Evolutionary conservation across 2,329 filamentous ascomycete genomes (phyloP).

Genomic region (Alternaria triticimaculans): DNA sequence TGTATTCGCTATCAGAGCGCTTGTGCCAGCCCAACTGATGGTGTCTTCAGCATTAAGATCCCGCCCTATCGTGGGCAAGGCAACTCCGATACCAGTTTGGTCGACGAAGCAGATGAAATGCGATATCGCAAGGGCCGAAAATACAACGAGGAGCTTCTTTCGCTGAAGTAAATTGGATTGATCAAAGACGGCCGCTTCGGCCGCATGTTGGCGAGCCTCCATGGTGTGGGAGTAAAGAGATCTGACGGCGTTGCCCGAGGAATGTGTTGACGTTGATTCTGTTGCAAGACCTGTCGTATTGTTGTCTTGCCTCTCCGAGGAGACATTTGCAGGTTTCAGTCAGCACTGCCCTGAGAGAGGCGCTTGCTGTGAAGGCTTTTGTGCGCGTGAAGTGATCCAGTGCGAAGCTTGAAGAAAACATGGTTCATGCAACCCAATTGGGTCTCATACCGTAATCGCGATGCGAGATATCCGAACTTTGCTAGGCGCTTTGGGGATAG

Average conservation of each 20-base stretch:
- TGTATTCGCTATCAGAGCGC: conserved; percentile 63
- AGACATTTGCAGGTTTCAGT: not conserved
- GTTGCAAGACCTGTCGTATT: not conserved
- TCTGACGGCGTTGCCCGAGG: not conserved
- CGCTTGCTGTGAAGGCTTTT: not conserved
- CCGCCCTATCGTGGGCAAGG: conserved; percentile 46
- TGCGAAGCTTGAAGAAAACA: not conserved
- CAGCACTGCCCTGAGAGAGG: not conserved
- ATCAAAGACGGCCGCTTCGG: conserved; percentile 24
- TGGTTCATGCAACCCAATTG: not conserved
- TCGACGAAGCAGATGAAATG: conserved; percentile 64
- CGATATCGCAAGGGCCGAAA: conserved; percentile 59
- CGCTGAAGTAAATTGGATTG: conserved; percentile 65
- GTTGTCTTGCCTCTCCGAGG: not conserved
- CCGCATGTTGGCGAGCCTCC: conserved; percentile 13
- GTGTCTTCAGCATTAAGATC: conserved; percentile 52
- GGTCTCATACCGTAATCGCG: not conserved
- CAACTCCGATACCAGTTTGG: conserved; percentile 61
- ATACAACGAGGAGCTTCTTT: conserved; percentile 59
- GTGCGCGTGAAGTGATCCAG: not conserved
- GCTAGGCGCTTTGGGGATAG: not conserved
- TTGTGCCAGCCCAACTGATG: conserved; percentile 64
- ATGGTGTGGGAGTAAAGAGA: not conserved
- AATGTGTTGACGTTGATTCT: not conserved
- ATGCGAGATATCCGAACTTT: not conserved